Base-by-base conservation (phyloP, 2,329 filamentous ascomycete species). In the Ophiosphaerella narmari region DNA sequence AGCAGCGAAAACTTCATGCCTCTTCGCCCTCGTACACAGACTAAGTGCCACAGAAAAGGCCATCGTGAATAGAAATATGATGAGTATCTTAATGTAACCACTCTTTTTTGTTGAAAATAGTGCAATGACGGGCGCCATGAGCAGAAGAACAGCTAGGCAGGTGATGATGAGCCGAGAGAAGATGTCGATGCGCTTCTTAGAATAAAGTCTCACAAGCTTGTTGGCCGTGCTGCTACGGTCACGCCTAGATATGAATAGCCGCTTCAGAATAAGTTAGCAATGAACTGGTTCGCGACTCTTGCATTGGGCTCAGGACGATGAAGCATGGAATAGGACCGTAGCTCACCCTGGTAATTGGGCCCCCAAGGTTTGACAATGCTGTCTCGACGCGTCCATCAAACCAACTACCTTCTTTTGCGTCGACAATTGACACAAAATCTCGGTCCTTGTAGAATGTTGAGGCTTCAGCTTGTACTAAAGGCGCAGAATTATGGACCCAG, bases 101-200 rank as follows among this genome's bases (percentile, higher is more conserved):
- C 32, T 50, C 37, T 59, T 50, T 18, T 58, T 41, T 23, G 54
- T 40, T 9, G 57, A 58, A 12, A 24, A 39, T 18, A 21, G n/a
- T 26, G 38, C 38, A 11, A 65, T 58, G 6, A 66, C 62, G 1
- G 61, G 62, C 3, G 56, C 61, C 48, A 66, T 57, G 8, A 66
- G 55, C 12, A 66, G 50, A 2, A 50, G 51, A 5, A 63, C 61
- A 5, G 60, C 59, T 2, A 66, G 48, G 36, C 60, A 39, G 34
- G 57, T 55, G 43, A 66, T 60, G 48, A 64, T 42, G 34, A 47
- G 42, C 7, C 33, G 33, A 35, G 33, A 35, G 33, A 57, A 59
- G 16, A 46, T 41, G 48, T 59, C 54, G 43, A 57, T 49, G 16
- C 54, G 51, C 2, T 13, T 13, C 35, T 59, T 59, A 16, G 54